These are phyloP conservation scores for Nosema muscidifuracis DNA, from an alignment of 371 early-diverging fungal genomes.

Conservation along the genomic window DNA sequence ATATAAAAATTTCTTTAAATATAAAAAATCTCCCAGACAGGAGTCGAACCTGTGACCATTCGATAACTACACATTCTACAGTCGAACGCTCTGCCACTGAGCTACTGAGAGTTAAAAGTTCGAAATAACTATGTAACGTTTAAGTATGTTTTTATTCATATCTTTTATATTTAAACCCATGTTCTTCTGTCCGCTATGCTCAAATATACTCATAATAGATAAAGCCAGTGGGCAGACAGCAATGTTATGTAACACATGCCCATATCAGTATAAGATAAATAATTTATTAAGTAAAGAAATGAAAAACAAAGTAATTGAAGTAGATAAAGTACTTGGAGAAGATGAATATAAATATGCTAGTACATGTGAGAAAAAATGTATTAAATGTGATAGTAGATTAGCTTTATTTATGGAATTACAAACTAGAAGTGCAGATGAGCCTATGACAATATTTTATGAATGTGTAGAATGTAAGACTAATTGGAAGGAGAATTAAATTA, in stretches of 20 bases:
- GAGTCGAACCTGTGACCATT: conserved; percentile 63
- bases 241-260: conserved; percentile 52
- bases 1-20: too few species aligned
- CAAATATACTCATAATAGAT: conserved; percentile 43
- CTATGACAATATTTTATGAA: conserved; percentile 64
- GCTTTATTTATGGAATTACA: conserved; percentile 89
- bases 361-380: conserved; percentile 54
- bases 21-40: conserved; percentile 63
- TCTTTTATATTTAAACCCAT: background rate
- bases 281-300: conserved; percentile 24
- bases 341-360: conserved; percentile 43
- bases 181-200: conserved; percentile 49
- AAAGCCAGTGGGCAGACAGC: background rate
- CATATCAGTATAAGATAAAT: conserved; percentile 46
- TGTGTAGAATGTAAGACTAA: conserved; percentile 60
- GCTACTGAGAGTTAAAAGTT: conserved; percentile 58
- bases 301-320: conserved; percentile 20
- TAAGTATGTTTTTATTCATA: background rate
- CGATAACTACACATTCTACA: conserved; percentile 62
- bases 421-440: conserved; percentile 90
- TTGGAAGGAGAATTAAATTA: conserved; percentile 59
- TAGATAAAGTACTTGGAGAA: conserved; percentile 27
- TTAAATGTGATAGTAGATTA: conserved; percentile 77
- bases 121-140: background rate
- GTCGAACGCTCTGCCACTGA: conserved; percentile 63